Conservation (phyloP, 805 yeast genomes). For the Candida qinlingensis region DNA sequence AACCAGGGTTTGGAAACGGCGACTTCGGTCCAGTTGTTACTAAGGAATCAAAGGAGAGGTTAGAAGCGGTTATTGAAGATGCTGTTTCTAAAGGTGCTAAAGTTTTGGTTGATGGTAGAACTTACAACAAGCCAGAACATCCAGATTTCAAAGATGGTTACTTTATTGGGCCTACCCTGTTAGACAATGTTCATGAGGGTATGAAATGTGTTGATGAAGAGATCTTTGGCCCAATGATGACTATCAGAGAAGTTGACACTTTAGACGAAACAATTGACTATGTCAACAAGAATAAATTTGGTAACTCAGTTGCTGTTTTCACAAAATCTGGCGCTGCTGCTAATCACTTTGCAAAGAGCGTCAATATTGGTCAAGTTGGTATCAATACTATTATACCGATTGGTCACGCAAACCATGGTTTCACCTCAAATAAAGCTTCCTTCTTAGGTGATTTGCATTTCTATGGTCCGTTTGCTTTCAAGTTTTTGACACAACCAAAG, state of each 20-base stretch:
- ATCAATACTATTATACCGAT: slow-evolving; percentile 78
- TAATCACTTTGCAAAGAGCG: slow-evolving; percentile 58
- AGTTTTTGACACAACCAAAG: slow-evolving; percentile 70
- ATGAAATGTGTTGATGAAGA: slow-evolving; percentile 70
- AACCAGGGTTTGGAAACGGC: slow-evolving; percentile 59
- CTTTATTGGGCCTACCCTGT: slow-evolving; percentile 66
- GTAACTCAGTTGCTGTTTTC: slow-evolving; percentile 69
- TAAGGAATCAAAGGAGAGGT: slow-evolving; percentile 48
- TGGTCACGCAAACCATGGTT: slow-evolving; percentile 75
- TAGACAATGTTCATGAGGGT: slow-evolving; percentile 57
- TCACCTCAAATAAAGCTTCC: slow-evolving; percentile 72
- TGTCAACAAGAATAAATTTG: slow-evolving; percentile 52
- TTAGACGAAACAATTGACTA: slow-evolving; percentile 63
- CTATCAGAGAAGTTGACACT: slow-evolving; percentile 55
- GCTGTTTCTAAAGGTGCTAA: slow-evolving; percentile 58
- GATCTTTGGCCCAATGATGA: slow-evolving; percentile 68
- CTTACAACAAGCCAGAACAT: slow-evolving; percentile 16
- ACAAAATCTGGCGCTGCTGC: slow-evolving; percentile 68
- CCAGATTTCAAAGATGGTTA: slow-evolving; percentile 51
- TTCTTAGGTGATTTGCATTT: slow-evolving; percentile 77
- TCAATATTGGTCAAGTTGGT: slow-evolving; percentile 75
- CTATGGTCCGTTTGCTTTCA: slow-evolving; percentile 69
- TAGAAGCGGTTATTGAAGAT: slow-evolving; percentile 50
- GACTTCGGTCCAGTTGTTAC: slow-evolving; percentile 72
- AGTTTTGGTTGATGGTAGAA: slow-evolving; percentile 59